A percentile compares a stretch with the other conserved stretches of the same genome.
These are phyloP conservation scores for Dipodascus geniculatus DNA, from an alignment of 805 yeast species.

Conservation along the genomic window DNA sequence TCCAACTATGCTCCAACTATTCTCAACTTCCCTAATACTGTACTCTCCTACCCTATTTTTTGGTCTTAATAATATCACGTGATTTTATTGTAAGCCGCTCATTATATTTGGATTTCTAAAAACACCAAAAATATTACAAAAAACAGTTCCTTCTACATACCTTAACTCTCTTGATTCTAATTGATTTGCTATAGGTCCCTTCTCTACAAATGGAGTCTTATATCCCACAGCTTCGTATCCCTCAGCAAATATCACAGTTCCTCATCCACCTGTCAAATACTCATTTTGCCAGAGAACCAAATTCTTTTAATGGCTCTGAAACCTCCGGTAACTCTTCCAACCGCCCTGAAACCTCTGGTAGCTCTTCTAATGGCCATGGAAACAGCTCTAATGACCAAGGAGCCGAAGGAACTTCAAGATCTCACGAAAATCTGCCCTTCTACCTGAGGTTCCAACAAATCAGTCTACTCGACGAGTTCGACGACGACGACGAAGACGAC, in stretches of 20 bases:
- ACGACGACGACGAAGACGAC: conserved; percentile 3
- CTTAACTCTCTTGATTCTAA: too few relatives aligned
- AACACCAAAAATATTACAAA: too few relatives aligned
- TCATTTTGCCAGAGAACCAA: background rate
- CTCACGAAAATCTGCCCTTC: conserved; percentile 1
- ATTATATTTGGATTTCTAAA: too few relatives aligned
- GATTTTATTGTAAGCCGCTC: too few relatives aligned
- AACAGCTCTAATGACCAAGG: background rate
- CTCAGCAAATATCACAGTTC: background rate
- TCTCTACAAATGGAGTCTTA: background rate
- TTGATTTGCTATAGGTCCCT: too few relatives aligned
- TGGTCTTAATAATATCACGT: too few relatives aligned
- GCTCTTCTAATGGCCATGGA: background rate
- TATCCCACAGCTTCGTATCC: background rate
- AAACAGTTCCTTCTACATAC: too few relatives aligned
- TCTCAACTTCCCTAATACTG: too few relatives aligned
- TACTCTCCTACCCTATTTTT: too few relatives aligned
- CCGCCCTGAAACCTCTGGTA: background rate
- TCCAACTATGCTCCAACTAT: too few relatives aligned
- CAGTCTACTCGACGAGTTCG: conserved; percentile 4
- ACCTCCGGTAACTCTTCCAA: background rate
- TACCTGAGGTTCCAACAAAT: background rate
- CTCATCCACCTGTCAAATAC: background rate
- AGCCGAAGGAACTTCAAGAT: background rate
- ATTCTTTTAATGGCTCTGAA: background rate